Evolutionary conservation across 495 filamentous ascomycete species (phyloP).

Genomic region (Penicillium arizonense): DNA sequence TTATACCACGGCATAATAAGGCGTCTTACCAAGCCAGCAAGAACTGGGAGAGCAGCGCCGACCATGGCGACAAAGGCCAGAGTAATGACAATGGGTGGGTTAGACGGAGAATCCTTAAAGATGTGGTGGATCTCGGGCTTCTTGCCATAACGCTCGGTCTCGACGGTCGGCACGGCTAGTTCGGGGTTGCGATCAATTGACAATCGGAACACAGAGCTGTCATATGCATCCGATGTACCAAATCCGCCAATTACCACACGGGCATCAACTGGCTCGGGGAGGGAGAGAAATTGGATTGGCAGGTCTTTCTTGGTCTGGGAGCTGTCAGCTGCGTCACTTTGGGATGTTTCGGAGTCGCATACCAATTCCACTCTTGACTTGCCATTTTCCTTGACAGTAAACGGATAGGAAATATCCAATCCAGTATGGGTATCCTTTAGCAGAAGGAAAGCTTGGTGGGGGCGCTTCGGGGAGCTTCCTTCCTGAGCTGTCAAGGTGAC

Average conservation of each 20-base stretch:
- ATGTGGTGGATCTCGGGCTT: conserved; percentile 85
- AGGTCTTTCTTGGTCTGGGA: conserved; percentile 83
- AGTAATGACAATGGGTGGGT: conserved; percentile 79
- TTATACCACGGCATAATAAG: neutral
- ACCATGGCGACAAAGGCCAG: conserved; percentile 73
- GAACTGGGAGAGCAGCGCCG: conserved; percentile 64
- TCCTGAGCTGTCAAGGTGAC: conserved; percentile 78
- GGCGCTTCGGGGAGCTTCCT: conserved; percentile 70
- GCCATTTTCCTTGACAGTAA: conserved; percentile 82
- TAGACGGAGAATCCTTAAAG: conserved; percentile 77
- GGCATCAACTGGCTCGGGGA: conserved; percentile 65
- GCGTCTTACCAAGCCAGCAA: conserved; percentile 66
- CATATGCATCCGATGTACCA: conserved; percentile 66
- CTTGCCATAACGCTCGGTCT: conserved; percentile 76
- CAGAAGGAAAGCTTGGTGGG: conserved; percentile 91
- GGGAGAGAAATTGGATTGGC: conserved; percentile 74
- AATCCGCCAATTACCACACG: conserved; percentile 85
- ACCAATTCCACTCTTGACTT: conserved; percentile 84
- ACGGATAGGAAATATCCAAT: conserved; percentile 84
- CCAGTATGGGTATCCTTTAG: conserved; percentile 71
- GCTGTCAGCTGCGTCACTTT: conserved; percentile 4
- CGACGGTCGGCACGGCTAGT: conserved; percentile 52
- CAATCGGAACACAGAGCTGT: conserved; percentile 65
- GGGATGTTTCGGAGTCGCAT: conserved; percentile 28
- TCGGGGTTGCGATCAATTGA: conserved; percentile 59